Percentiles rank a stretch among this genome's conserved stretches.
These are phyloP conservation scores for Scutellospora calospora DNA, from an alignment of 371 early-diverging fungal genomes.

Conservation along the genomic window DNA sequence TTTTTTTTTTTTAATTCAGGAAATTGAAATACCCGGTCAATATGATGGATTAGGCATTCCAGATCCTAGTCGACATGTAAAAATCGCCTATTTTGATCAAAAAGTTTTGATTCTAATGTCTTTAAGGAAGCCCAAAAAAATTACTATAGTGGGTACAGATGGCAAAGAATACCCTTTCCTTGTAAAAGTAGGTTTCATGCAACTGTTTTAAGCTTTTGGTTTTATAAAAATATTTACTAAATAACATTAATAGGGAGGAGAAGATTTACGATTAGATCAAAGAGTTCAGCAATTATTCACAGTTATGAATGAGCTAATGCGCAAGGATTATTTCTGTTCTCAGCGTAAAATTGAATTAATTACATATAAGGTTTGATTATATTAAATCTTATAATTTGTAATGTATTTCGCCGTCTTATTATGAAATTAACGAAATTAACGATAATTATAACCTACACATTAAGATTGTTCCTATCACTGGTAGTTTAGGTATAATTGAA, in stretches of 20 bases:
- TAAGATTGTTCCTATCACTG: conserved; percentile 14
- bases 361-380: neutral
- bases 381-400: neutral
- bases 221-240: neutral
- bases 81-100: neutral
- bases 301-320: conserved; percentile 25
- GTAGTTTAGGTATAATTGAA: conserved; percentile 25
- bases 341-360: neutral
- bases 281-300: conserved; percentile 17
- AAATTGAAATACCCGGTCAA: conserved; percentile 26
- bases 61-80: conserved; percentile 12
- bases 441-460: neutral
- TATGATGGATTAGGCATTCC: conserved; percentile 24
- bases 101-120: neutral
- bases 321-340: conserved; percentile 16
- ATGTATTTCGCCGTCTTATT: too few relatives aligned
- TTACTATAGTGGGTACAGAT: conserved; percentile 21
- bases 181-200: neutral
- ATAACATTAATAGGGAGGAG: conserved; percentile 16
- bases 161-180: conserved; percentile 22
- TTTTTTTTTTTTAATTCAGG: neutral
- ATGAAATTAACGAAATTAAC: neutral
- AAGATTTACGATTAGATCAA: conserved; percentile 30
- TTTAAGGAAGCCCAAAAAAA: conserved; percentile 16
- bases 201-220: neutral